Evolutionary conservation across 2,329 filamentous ascomycete genomes (phyloP).

Genomic region (Byssochlamys sp.): DNA sequence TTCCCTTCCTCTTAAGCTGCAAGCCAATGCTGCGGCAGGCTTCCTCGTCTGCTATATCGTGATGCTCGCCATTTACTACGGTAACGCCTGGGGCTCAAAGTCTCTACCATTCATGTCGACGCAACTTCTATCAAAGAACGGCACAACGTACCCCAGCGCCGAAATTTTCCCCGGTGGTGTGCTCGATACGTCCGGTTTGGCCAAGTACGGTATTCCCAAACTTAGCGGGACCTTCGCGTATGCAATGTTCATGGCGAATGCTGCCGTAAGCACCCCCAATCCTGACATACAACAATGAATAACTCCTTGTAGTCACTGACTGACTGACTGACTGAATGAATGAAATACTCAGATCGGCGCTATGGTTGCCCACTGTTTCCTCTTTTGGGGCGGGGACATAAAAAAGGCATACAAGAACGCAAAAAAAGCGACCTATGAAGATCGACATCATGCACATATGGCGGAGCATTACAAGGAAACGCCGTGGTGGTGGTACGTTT

Average conservation of each 20-base stretch:
- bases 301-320: slow-evolving; percentile 3
- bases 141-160: slow-evolving; percentile 33
- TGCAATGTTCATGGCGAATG: slow-evolving; percentile 48
- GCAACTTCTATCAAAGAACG: slow-evolving; percentile 31
- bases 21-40: slow-evolving; percentile 40
- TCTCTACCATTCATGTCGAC: slow-evolving; percentile 49
- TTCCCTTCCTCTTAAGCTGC: slow-evolving; percentile 44
- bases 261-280: slow-evolving; percentile 35
- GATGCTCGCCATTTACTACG: slow-evolving; percentile 47
- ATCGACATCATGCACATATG: slow-evolving; percentile 47
- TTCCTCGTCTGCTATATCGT: slow-evolving; percentile 41
- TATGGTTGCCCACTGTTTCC: slow-evolving; percentile 41
- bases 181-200: slow-evolving; percentile 26
- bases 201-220: slow-evolving; percentile 37
- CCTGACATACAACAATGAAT: fast-evolving
- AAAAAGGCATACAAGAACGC: slow-evolving; percentile 40
- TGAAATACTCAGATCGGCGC: slow-evolving; percentile 43
- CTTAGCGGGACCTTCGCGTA: slow-evolving; percentile 45
- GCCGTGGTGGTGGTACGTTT: slow-evolving; percentile 27
- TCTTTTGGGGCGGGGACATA: slow-evolving; percentile 51
- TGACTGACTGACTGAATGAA: too few species aligned
- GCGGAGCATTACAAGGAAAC: slow-evolving; percentile 44
- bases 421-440: slow-evolving; percentile 34
- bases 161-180: slow-evolving; percentile 29
- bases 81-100: slow-evolving; percentile 39